Evolutionary conservation across 2,329 filamentous ascomycete species (phyloP).

Genomic region (Microascus cirrosus): DNA sequence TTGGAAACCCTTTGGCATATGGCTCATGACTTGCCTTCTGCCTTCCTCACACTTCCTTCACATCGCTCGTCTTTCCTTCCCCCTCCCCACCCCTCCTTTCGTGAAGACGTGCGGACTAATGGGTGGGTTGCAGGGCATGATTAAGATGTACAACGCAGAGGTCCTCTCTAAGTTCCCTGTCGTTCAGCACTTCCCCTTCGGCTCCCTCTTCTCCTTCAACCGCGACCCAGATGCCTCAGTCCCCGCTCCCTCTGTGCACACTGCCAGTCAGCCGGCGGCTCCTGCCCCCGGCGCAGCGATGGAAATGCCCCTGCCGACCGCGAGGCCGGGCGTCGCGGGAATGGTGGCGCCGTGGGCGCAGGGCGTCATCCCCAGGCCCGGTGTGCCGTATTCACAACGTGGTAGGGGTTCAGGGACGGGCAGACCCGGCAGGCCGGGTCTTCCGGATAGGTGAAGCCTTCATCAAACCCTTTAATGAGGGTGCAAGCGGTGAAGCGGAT

Average conservation of each 20-base stretch:
- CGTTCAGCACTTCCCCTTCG: slow-evolving; percentile 90
- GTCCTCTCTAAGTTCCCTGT: slow-evolving; percentile 95
- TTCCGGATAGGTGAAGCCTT: no score
- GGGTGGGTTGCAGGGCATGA: slow-evolving; percentile 60
- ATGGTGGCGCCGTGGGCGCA: slow-evolving; percentile 2
- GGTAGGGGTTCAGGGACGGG: background rate
- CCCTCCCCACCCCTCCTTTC: background rate
- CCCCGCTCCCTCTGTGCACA: slow-evolving; percentile 41
- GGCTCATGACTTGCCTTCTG: background rate
- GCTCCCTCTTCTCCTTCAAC: slow-evolving; percentile 70
- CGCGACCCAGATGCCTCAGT: slow-evolving; percentile 47
- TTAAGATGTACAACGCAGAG: slow-evolving; percentile 98
- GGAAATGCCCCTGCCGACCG: background rate
- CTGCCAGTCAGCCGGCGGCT: slow-evolving; percentile 36
- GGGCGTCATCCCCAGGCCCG: background rate
- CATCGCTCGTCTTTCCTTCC: no score
- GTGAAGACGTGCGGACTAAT: no score
- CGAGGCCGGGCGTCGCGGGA: background rate
- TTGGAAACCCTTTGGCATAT: background rate
- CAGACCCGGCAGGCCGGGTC: background rate
- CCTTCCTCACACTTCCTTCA: background rate
- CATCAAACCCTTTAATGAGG: no score
- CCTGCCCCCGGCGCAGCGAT: background rate
- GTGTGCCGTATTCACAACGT: slow-evolving; percentile 1
- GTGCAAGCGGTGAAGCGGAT: no score